Evolutionary conservation across 345 rosid genomes (phyloP).

Genomic region (Brassica rapa): DNA sequence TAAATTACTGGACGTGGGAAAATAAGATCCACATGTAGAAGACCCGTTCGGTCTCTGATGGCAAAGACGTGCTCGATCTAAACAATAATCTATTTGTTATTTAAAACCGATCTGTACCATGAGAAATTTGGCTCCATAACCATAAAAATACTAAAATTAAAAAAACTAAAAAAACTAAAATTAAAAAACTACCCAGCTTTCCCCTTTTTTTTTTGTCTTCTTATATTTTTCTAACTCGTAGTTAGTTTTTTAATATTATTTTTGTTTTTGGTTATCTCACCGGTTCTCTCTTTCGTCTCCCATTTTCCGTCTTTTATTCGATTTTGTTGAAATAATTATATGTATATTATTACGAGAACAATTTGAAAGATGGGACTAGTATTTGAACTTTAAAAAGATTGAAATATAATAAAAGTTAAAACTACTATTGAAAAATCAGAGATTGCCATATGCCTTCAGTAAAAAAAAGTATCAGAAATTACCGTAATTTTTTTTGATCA

Average conservation of each 20-base stretch:
- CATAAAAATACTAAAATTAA: too few species aligned
- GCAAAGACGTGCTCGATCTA: slow-evolving; percentile 7
- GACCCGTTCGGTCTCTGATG: slow-evolving; percentile 3
- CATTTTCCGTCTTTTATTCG: not conserved
- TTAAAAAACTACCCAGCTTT: too few species aligned
- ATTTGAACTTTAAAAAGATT: not conserved
- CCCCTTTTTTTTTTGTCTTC: too few species aligned
- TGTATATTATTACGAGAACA: not conserved
- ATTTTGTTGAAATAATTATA: not conserved
- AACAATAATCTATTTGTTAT: not conserved
- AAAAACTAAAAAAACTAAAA: too few species aligned
- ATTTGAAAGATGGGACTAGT: not conserved
- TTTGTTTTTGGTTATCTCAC: too few species aligned
- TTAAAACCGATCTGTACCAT: not conserved
- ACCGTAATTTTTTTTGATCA: too few species aligned
- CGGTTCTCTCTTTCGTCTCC: not conserved
- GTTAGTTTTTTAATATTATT: too few species aligned
- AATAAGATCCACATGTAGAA: slow-evolving; percentile 14
- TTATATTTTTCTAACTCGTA: too few species aligned
- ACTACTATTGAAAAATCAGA: not conserved
- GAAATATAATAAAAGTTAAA: not conserved
- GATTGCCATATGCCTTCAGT: too few species aligned
- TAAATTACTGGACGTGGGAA: slow-evolving; percentile 11
- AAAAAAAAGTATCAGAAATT: too few species aligned
- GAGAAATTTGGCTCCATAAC: too few species aligned